Evolutionary conservation across 805 yeast genomes (phyloP).

Genomic region (Babjeviella inositovora): DNA sequence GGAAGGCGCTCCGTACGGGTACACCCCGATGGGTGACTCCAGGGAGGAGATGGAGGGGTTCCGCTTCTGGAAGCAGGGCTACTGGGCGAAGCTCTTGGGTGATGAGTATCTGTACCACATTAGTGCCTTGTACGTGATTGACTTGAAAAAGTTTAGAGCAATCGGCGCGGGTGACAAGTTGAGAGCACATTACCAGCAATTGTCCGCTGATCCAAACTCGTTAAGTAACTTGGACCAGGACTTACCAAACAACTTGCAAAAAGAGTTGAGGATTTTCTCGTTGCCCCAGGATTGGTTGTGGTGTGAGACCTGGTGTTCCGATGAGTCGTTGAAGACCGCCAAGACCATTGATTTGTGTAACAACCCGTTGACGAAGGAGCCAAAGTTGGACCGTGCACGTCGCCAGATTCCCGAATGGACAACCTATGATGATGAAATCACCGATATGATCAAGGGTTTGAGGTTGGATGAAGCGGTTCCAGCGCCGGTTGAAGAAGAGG

Average conservation of each 20-base stretch:
- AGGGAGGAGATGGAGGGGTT: conserved; percentile 69
- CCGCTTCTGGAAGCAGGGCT: conserved; percentile 88
- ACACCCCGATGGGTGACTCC: conserved; percentile 77
- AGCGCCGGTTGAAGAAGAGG: conserved; percentile 2
- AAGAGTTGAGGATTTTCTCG: conserved; percentile 47
- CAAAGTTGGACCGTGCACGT: conserved; percentile 59
- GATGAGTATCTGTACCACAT: conserved; percentile 54
- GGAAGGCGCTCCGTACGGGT: conserved; percentile 75
- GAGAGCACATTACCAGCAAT: conserved; percentile 70
- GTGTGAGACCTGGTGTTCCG: conserved; percentile 90
- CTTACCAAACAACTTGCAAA: conserved; percentile 77
- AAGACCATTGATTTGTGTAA: conserved; percentile 75
- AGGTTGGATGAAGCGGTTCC: conserved; percentile 1
- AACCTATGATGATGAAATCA: conserved; percentile 40
- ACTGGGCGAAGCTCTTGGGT: conserved; percentile 56
- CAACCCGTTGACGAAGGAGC: conserved; percentile 71
- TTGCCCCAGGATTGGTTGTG: conserved; percentile 78
- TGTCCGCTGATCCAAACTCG: conserved; percentile 69
- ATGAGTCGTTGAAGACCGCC: conserved; percentile 40
- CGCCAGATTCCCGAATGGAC: conserved; percentile 73
- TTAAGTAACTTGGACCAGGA: conserved; percentile 83
- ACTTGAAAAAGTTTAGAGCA: conserved; percentile 48
- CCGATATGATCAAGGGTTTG: conserved; percentile 5
- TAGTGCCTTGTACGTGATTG: conserved; percentile 75
- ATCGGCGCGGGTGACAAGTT: conserved; percentile 64